A percentile compares a stretch with the other conserved stretches of the same genome.
phyloP scores from a whole-genome alignment of 1,139 yeast genomes.

The Debaryomyces subglobosus region DNA sequence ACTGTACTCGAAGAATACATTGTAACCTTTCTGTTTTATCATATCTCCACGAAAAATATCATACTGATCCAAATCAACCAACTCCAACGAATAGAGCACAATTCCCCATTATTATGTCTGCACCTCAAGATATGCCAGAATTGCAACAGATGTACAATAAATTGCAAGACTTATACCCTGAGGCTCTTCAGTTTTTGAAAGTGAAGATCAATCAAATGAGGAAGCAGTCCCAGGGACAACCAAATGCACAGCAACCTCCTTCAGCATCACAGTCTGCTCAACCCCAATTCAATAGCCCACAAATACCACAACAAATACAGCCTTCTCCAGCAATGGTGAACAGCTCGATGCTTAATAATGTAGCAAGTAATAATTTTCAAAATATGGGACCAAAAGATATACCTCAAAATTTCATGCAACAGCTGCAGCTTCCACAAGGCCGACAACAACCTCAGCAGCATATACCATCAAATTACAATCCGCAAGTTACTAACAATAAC shows the following conservation, averaged over 20 bases:
- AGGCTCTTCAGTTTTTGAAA: slow-evolving; percentile 53
- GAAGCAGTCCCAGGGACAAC: slow-evolving; percentile 21
- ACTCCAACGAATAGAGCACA: slow-evolving; percentile 38
- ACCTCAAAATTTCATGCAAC: slow-evolving; percentile 4
- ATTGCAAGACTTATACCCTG: slow-evolving; percentile 57
- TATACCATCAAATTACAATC: not conserved
- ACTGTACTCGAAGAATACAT: slow-evolving; percentile 55
- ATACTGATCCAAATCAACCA: slow-evolving; percentile 32
- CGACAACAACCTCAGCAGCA: slow-evolving; percentile 9
- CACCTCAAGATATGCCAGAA: slow-evolving; percentile 62
- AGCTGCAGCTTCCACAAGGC: not conserved
- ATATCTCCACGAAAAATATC: slow-evolving; percentile 55
- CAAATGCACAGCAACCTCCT: slow-evolving; percentile 13
- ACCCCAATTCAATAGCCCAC: slow-evolving; percentile 2
- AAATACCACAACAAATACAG: slow-evolving; percentile 4
- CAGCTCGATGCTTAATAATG: not conserved
- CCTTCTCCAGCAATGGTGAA: slow-evolving; percentile 4
- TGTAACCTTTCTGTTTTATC: slow-evolving; percentile 57
- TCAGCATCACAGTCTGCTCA: slow-evolving; percentile 7
- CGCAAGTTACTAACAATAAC: slow-evolving; percentile 1
- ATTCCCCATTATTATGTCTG: slow-evolving; percentile 54
- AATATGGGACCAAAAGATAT: slow-evolving; percentile 3
- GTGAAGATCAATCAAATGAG: slow-evolving; percentile 48
- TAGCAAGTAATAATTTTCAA: not conserved
- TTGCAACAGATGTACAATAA: slow-evolving; percentile 48